Conservation (phyloP, 768 basidiomycete species). For the Lyophyllum decastes region DNA sequence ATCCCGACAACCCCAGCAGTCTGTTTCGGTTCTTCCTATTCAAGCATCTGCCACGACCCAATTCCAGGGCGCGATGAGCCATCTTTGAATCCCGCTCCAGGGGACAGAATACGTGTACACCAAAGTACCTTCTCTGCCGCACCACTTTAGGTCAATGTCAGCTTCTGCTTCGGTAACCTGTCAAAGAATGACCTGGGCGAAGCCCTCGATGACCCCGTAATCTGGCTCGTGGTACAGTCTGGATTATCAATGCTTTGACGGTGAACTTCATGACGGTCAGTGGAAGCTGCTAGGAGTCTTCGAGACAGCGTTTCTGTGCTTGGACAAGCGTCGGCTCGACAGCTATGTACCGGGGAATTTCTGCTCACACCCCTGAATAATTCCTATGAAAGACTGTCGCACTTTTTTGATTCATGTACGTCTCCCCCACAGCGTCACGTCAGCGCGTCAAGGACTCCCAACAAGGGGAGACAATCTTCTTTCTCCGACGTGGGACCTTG, state of each 20-base stretch:
- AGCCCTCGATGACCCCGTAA: background rate
- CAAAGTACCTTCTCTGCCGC: conserved; percentile 1
- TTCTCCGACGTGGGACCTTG: conserved; percentile 12
- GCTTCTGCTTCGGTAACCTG: conserved; percentile 20
- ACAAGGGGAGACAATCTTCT: conserved; percentile 13
- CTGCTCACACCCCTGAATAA: conserved; percentile 21
- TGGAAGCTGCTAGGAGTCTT: background rate
- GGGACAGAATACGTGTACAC: conserved; percentile 7
- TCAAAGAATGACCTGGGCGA: conserved; percentile 12
- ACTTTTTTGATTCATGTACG: conserved; percentile 13
- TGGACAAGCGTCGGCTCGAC: background rate
- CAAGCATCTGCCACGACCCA: conserved; percentile 1
- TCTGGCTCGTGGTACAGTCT: background rate
- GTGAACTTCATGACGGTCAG: background rate
- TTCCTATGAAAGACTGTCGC: conserved; percentile 16
- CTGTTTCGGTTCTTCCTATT: conserved; percentile 1
- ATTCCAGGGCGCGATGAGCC: background rate
- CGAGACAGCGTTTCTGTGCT: background rate
- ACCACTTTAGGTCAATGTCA: background rate
- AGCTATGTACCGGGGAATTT: background rate
- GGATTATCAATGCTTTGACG: background rate
- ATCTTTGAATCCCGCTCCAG: background rate
- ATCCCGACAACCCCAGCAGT: conserved; percentile 8
- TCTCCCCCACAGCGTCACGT: conserved; percentile 19
- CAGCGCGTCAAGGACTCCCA: conserved; percentile 15